These are phyloP conservation scores for Dentipellis fragilis DNA, from an alignment of 768 basidiomycete species.

Conservation along the genomic window DNA sequence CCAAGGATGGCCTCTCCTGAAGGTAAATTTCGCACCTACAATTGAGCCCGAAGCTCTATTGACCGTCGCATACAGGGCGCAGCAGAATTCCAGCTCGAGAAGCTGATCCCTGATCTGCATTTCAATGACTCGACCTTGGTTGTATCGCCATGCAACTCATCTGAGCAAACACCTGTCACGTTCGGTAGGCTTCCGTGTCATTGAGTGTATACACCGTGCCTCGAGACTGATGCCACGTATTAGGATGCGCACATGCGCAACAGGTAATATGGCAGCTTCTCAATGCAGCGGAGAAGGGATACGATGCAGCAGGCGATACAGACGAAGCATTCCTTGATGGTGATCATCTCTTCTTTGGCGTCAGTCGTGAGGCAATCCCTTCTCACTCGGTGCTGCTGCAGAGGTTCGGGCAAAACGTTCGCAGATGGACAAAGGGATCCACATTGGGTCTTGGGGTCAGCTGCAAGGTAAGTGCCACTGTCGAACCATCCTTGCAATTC, in stretches of 20 bases:
- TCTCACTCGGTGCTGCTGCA: slow-evolving; percentile 15
- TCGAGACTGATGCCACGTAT: not conserved
- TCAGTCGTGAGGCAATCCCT: not conserved
- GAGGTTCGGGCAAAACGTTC: slow-evolving; percentile 49
- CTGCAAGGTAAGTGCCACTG: slow-evolving; percentile 44
- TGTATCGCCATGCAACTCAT: slow-evolving; percentile 67
- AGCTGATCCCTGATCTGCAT: slow-evolving; percentile 51
- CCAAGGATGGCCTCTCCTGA: slow-evolving; percentile 69
- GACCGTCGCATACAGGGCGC: slow-evolving; percentile 33
- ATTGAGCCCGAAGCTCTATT: not conserved
- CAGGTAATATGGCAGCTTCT: slow-evolving; percentile 75
- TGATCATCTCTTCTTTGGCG: slow-evolving; percentile 15
- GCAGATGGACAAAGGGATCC: slow-evolving; percentile 66
- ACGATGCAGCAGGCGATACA: slow-evolving; percentile 49
- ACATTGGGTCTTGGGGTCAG: slow-evolving; percentile 67
- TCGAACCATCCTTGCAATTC: not conserved
- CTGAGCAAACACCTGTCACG: slow-evolving; percentile 63
- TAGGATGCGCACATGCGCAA: slow-evolving; percentile 69
- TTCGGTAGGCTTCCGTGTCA: slow-evolving; percentile 35
- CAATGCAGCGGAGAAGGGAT: slow-evolving; percentile 65
- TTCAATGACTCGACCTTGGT: slow-evolving; percentile 67
- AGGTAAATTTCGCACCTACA: slow-evolving; percentile 28
- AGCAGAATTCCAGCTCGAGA: slow-evolving; percentile 64
- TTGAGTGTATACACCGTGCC: not conserved
- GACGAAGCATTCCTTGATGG: slow-evolving; percentile 55